Conservation (phyloP, 768 basidiomycete species). For the Tulasnella sp. region DNA sequence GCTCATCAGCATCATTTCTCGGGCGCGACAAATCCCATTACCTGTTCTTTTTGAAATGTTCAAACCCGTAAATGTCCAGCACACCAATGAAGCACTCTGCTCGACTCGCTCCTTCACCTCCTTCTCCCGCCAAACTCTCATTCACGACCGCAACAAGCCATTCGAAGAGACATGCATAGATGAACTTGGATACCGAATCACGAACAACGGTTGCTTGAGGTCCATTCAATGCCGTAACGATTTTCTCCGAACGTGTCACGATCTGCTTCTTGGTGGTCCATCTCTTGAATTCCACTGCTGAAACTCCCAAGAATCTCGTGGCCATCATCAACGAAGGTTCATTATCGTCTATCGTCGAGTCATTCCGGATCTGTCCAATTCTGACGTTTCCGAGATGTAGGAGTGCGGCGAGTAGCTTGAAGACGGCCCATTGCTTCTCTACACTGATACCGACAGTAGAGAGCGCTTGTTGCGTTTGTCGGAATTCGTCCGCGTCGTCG, state of each 20-base stretch:
- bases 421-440: slow-evolving; percentile 97
- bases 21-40: slow-evolving; percentile 26
- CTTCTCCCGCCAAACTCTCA: slow-evolving; percentile 91
- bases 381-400: slow-evolving; percentile 98
- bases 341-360: slow-evolving; percentile 71
- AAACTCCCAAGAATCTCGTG: slow-evolving; percentile 82
- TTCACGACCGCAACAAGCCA: slow-evolving; percentile 97
- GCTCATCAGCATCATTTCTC: slow-evolving; percentile 6
- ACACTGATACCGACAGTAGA: slow-evolving; percentile 96
- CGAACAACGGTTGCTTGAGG: slow-evolving; percentile 87
- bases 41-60: slow-evolving; percentile 82
- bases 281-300: slow-evolving; percentile 87
- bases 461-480: slow-evolving; percentile 82
- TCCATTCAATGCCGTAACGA: slow-evolving; percentile 71
- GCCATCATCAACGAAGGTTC: slow-evolving; percentile 70
- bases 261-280: slow-evolving; percentile 99
- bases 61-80: slow-evolving; percentile 93
- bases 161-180: slow-evolving; percentile 97
- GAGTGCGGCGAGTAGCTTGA: slow-evolving; percentile 81
- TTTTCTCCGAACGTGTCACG: slow-evolving; percentile 87
- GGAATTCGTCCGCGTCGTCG: slow-evolving; percentile 93
- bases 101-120: slow-evolving; percentile 73
- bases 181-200: slow-evolving; percentile 95
- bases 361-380: slow-evolving; percentile 64
- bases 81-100: slow-evolving; percentile 99